Conservation (phyloP, 768 basidiomycete genomes). For the Serendipita sp. region DNA sequence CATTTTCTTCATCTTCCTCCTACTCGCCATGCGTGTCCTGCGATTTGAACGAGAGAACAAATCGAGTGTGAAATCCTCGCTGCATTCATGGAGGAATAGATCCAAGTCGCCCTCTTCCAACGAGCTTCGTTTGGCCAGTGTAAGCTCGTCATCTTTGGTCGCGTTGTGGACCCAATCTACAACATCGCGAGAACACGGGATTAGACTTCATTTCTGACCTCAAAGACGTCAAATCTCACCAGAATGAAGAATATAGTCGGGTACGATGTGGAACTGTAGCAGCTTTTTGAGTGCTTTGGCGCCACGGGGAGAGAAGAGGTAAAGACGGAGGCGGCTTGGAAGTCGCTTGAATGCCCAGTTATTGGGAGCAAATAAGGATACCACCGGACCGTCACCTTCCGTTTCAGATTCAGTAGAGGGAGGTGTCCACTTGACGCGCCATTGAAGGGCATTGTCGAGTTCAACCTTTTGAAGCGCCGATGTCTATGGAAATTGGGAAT, state of each 20-base stretch:
- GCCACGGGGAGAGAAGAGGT: slow-evolving; percentile 48
- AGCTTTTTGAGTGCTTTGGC: slow-evolving; percentile 34
- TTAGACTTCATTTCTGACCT: background rate
- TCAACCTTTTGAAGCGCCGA: slow-evolving; percentile 39
- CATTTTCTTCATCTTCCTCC: too few relatives aligned
- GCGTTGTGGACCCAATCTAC: slow-evolving; percentile 22
- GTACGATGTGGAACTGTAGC: slow-evolving; percentile 42
- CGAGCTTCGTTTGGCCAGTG: too few relatives aligned
- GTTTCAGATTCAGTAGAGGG: slow-evolving; percentile 17
- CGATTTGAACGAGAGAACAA: background rate
- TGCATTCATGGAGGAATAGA: too few relatives aligned
- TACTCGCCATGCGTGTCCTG: too few relatives aligned
- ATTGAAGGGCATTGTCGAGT: slow-evolving; percentile 24
- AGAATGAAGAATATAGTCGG: slow-evolving; percentile 32
- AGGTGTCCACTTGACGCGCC: slow-evolving; percentile 18
- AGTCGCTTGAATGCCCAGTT: slow-evolving; percentile 25
- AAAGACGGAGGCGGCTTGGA: slow-evolving; percentile 34
- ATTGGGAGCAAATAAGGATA: slow-evolving; percentile 19
- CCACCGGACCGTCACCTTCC: slow-evolving; percentile 33
- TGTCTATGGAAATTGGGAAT: slow-evolving; percentile 23
- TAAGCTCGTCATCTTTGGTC: slow-evolving; percentile 9
- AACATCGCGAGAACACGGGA: background rate
- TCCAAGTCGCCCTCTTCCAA: too few relatives aligned
- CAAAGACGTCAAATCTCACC: slow-evolving; percentile 24
- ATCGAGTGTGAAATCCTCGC: background rate